Percentiles rank a stretch among this genome's conserved stretches.
phyloP scores from a whole-genome alignment of 73 alveolate species.

The Paramecium octaurelia region DNA sequence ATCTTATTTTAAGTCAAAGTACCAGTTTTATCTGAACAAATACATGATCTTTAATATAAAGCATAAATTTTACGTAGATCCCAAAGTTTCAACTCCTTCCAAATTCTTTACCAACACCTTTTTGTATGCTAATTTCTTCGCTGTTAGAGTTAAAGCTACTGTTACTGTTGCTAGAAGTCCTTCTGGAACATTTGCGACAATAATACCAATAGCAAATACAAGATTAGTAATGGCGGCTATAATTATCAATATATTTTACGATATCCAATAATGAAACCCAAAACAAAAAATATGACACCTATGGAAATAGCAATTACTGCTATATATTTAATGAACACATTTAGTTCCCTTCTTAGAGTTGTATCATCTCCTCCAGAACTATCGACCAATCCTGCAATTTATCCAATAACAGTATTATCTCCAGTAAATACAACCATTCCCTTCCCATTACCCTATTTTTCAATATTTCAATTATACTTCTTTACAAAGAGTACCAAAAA shows the following conservation, averaged over 20 bases:
- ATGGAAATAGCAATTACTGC: slow-evolving; percentile 62
- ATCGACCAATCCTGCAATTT: slow-evolving; percentile 67
- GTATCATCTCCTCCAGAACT: slow-evolving; percentile 69
- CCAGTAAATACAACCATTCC: slow-evolving; percentile 60
- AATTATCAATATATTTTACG: not conserved
- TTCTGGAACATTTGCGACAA: slow-evolving; percentile 78
- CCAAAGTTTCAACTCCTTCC: slow-evolving; percentile 82
- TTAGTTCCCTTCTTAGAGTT: slow-evolving; percentile 69
- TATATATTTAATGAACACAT: slow-evolving; percentile 69
- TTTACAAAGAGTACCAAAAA: slow-evolving; percentile 71
- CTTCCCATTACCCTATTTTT: slow-evolving; percentile 47
- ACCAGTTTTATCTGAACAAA: slow-evolving; percentile 76
- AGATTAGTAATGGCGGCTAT: slow-evolving; percentile 71
- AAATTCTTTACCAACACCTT: slow-evolving; percentile 73
- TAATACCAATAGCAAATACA: slow-evolving; percentile 76
- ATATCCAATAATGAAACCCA: slow-evolving; percentile 72
- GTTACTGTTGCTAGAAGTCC: slow-evolving; percentile 86
- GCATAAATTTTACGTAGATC: slow-evolving; percentile 61
- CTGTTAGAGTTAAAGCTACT: slow-evolving; percentile 89
- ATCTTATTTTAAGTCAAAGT: slow-evolving; percentile 69
- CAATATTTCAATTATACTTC: not conserved
- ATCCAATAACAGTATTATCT: slow-evolving; percentile 67
- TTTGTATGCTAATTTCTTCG: slow-evolving; percentile 81
- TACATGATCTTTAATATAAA: slow-evolving; percentile 13
- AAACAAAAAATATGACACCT: slow-evolving; percentile 71